Conservation (phyloP, 805 yeast species). For the Sugiyamaella boreocaroliniensis region DNA sequence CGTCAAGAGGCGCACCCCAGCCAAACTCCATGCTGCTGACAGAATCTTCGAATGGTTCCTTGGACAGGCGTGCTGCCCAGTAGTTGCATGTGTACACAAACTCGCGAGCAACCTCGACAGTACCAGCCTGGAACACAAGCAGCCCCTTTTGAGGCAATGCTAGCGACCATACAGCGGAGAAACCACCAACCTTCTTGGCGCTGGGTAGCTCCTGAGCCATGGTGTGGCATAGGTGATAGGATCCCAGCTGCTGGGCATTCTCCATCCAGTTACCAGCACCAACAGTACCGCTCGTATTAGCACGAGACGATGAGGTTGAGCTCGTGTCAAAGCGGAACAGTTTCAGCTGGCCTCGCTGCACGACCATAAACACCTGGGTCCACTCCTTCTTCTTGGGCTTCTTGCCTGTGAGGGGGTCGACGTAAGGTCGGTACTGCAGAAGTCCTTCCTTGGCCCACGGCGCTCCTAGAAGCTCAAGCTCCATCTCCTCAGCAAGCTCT, state of each 20-base stretch:
- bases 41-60: constrained; percentile 66
- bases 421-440: constrained; percentile 34
- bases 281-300: constrained; percentile 22
- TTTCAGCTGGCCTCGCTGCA: constrained; percentile 57
- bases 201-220: constrained; percentile 35
- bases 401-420: constrained; percentile 24
- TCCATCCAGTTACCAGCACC: constrained; percentile 69
- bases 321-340: constrained; percentile 44
- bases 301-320: constrained; percentile 1
- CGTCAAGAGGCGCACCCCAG: constrained; percentile 40
- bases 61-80: constrained; percentile 83
- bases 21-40: constrained; percentile 76
- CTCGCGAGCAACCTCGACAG: constrained; percentile 58
- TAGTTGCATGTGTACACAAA: constrained; percentile 76
- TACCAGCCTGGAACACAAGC: constrained; percentile 59
- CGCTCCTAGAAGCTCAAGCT: constrained; percentile 60
- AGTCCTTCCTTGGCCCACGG: constrained; percentile 77
- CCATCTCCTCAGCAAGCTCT: constrained; percentile 48
- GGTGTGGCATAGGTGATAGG: constrained; percentile 44
- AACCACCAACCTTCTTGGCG: constrained; percentile 31
- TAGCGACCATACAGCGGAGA: constrained; percentile 45
- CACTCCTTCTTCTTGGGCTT: constrained; percentile 31
- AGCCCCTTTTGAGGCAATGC: constrained; percentile 43
- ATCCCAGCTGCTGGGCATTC: constrained; percentile 51
- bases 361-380: constrained; percentile 55